These are phyloP conservation scores for Monilinia fructigena DNA, from an alignment of 2,329 filamentous ascomycete species.

Conservation along the genomic window DNA sequence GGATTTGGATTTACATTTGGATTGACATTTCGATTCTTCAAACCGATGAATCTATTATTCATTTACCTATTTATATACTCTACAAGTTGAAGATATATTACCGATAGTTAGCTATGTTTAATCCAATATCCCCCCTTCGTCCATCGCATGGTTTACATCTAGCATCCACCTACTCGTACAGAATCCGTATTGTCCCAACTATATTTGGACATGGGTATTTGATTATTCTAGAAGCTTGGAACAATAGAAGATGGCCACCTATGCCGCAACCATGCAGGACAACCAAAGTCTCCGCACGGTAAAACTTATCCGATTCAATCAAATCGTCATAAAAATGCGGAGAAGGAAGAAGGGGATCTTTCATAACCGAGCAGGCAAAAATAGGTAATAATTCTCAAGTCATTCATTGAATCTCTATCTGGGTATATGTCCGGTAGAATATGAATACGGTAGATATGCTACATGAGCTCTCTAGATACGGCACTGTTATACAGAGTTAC, in stretches of 20 bases:
- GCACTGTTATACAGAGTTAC: conserved; percentile 8
- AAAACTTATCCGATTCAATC: background rate
- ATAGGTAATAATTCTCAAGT: conserved; percentile 1
- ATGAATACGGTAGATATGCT: conserved; percentile 6
- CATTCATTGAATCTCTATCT: conserved; percentile 13
- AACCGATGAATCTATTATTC: too few relatives aligned
- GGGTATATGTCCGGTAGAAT: background rate
- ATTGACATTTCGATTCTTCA: too few relatives aligned
- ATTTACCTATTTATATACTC: too few relatives aligned
- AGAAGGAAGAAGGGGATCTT: background rate
- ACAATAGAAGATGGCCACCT: background rate
- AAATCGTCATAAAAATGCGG: background rate
- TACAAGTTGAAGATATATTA: too few relatives aligned
- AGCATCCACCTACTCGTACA: background rate
- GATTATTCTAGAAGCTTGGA: background rate
- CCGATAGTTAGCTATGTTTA: too few relatives aligned
- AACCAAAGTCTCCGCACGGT: conserved; percentile 9
- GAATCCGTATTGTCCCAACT: background rate
- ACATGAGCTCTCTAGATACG: conserved; percentile 11
- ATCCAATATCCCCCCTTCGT: too few relatives aligned
- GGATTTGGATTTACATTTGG: too few relatives aligned
- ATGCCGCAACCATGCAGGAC: conserved; percentile 6
- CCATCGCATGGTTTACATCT: too few relatives aligned
- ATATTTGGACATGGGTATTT: background rate
- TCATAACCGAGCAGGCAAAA: background rate